These are phyloP conservation scores for Arthrobotrys entomopaga DNA, from an alignment of 2,329 filamentous ascomycete genomes.

Conservation along the genomic window DNA sequence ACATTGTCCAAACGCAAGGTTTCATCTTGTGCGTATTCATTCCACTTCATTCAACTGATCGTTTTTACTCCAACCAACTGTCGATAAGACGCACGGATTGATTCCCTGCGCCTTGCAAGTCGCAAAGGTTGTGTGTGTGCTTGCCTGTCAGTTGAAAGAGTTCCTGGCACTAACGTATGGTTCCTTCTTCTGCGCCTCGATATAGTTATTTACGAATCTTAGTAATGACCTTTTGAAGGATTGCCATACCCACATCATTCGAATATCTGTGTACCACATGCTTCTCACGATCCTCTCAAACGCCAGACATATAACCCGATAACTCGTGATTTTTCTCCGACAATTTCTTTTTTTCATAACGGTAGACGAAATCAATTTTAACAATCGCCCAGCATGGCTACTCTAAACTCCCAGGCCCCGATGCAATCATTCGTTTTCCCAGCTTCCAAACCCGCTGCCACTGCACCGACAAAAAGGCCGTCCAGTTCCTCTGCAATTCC, in stretches of 20 bases:
- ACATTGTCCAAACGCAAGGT: constrained; percentile 47
- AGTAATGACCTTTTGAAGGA: constrained; percentile 54
- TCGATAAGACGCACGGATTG: constrained; percentile 2
- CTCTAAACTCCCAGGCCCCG: constrained; percentile 25
- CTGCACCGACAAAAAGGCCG: constrained; percentile 36
- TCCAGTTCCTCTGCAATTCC: constrained; percentile 45
- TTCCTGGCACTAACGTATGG: constrained; percentile 11
- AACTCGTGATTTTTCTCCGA: constrained; percentile 47
- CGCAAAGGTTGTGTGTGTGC: not conserved
- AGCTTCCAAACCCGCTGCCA: constrained; percentile 4
- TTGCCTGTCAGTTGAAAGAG: constrained; percentile 1
- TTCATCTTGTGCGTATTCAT: constrained; percentile 50
- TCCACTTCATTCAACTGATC: constrained; percentile 9
- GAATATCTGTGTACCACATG: constrained; percentile 43
- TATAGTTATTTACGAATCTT: constrained; percentile 52
- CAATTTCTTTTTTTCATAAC: constrained; percentile 21
- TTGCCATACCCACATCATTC: constrained; percentile 30
- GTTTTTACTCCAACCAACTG: constrained; percentile 13
- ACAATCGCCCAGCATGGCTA: constrained; percentile 42
- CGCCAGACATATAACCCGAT: constrained; percentile 39
- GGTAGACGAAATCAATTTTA: constrained; percentile 37
- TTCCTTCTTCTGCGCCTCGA: no score
- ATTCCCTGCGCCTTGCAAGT: constrained; percentile 9
- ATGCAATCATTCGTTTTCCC: constrained; percentile 52
- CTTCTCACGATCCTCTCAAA: constrained; percentile 46